These are phyloP conservation scores for Rubia yunnanensis DNA, from an alignment of 257 asterid species.

Conservation along the genomic window DNA sequence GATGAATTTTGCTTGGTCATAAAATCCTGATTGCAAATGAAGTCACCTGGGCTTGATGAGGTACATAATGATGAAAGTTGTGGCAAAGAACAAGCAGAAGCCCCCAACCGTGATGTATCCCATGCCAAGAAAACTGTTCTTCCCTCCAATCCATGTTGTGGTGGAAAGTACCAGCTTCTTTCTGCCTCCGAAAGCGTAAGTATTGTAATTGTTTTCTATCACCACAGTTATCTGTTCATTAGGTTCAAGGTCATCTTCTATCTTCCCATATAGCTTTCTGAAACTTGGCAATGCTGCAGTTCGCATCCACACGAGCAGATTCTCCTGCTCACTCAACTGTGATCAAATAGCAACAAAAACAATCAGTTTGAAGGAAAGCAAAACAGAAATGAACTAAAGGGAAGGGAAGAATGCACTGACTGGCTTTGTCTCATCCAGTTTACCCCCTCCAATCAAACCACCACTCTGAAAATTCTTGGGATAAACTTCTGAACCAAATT, in stretches of 20 bases:
- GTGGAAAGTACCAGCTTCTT: constrained; percentile 79
- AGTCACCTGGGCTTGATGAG: constrained; percentile 69
- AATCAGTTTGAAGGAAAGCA: background rate
- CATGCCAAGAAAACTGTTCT: constrained; percentile 61
- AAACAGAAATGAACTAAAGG: background rate
- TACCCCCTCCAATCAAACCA: constrained; percentile 61
- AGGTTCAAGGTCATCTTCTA: constrained; percentile 71
- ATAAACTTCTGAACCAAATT: constrained; percentile 55
- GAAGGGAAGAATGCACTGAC: constrained; percentile 39
- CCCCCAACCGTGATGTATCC: constrained; percentile 65
- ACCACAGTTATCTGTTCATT: constrained; percentile 50
- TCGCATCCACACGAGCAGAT: constrained; percentile 91
- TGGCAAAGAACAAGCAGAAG: constrained; percentile 47
- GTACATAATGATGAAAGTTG: constrained; percentile 51
- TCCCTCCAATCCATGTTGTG: constrained; percentile 92
- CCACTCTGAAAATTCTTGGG: constrained; percentile 71
- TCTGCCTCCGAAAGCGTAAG: constrained; percentile 61
- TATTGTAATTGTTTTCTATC: constrained; percentile 75
- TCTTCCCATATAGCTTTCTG: constrained; percentile 75
- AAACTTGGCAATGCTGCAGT: constrained; percentile 74
- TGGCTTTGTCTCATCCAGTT: constrained; percentile 47
- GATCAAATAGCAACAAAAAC: background rate
- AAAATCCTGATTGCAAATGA: background rate
- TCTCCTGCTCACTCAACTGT: constrained; percentile 92
- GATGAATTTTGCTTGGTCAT: background rate